Percentiles rank a stretch among this genome's conserved stretches.
phyloP scores from a whole-genome alignment of 352 stramenopile genomes.

The Phytophthora tentaculata region DNA sequence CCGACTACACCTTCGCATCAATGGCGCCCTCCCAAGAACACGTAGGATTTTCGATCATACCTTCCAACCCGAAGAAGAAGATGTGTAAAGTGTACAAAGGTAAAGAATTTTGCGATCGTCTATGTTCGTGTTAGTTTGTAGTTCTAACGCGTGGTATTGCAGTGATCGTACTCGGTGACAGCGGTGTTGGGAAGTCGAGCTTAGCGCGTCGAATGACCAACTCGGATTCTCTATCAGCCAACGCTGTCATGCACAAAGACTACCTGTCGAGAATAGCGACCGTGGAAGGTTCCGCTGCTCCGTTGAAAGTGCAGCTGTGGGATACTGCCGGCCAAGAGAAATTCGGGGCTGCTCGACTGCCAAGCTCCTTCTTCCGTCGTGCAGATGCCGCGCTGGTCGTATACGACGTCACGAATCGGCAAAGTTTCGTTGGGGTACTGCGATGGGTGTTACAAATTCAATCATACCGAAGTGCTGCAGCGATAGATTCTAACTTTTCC shows the following conservation, averaged over 20 bases:
- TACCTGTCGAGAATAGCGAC: conserved; percentile 46
- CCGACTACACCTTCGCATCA: too few relatives aligned
- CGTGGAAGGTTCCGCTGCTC: conserved; percentile 24
- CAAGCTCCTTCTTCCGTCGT: conserved; percentile 51
- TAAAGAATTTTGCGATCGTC: conserved; percentile 13
- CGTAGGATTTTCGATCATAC: conserved; percentile 60
- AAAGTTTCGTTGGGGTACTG: conserved; percentile 41
- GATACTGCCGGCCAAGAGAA: conserved; percentile 59
- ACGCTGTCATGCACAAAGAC: conserved; percentile 17
- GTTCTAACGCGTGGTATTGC: background rate
- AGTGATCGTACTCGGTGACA: conserved; percentile 56
- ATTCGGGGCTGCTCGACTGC: conserved; percentile 40
- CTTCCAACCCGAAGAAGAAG: conserved; percentile 54
- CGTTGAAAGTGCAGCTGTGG: conserved; percentile 63
- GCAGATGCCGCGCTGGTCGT: conserved; percentile 50
- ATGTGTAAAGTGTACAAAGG: conserved; percentile 57
- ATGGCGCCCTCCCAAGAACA: conserved; percentile 19
- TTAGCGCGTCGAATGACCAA: conserved; percentile 38
- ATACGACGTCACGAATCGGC: conserved; percentile 47
- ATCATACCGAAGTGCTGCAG: conserved; percentile 2
- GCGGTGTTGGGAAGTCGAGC: conserved; percentile 51
- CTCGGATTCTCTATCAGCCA: background rate
- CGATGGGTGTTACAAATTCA: conserved; percentile 43
- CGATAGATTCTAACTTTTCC: conserved; percentile 25
- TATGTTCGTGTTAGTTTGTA: background rate